These are phyloP conservation scores for Coccomyxa subellipsoidea DNA, from an alignment of 163 green algal species.

Conservation along the genomic window DNA sequence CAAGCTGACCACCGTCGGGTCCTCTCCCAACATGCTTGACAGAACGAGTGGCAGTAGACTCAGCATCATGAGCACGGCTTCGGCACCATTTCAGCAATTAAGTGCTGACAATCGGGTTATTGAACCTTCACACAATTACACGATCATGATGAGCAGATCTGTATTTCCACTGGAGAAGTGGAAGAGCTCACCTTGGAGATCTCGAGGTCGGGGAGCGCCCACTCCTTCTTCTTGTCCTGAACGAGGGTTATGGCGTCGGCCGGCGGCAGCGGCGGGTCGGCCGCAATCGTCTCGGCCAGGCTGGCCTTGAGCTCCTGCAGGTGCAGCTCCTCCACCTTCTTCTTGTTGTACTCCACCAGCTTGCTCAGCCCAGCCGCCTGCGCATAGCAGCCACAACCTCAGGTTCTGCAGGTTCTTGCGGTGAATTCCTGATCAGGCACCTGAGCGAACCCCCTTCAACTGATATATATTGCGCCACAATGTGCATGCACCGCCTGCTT, in stretches of 20 bases:
- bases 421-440: too few species aligned
- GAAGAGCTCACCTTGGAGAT: constrained; percentile 49
- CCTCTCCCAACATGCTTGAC: too few species aligned
- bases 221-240: constrained; percentile 69
- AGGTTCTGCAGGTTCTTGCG: too few species aligned
- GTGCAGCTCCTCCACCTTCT: constrained; percentile 73
- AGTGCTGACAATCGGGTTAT: too few species aligned
- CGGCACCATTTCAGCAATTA: too few species aligned
- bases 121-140: neutral
- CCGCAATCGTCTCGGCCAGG: constrained; percentile 64
- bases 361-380: constrained; percentile 52
- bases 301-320: constrained; percentile 70
- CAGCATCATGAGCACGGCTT: too few species aligned
- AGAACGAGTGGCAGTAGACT: too few species aligned
- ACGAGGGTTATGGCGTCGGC: constrained; percentile 51
- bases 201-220: constrained; percentile 55
- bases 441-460: too few species aligned
- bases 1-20: too few species aligned
- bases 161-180: neutral
- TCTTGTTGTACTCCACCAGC: constrained; percentile 88
- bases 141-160: neutral
- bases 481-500: too few species aligned
- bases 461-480: too few species aligned
- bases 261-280: constrained; percentile 49
- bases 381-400: neutral